These are phyloP conservation scores for Paramecium tetraurelia DNA, from an alignment of 73 alveolate species.

Conservation along the genomic window DNA sequence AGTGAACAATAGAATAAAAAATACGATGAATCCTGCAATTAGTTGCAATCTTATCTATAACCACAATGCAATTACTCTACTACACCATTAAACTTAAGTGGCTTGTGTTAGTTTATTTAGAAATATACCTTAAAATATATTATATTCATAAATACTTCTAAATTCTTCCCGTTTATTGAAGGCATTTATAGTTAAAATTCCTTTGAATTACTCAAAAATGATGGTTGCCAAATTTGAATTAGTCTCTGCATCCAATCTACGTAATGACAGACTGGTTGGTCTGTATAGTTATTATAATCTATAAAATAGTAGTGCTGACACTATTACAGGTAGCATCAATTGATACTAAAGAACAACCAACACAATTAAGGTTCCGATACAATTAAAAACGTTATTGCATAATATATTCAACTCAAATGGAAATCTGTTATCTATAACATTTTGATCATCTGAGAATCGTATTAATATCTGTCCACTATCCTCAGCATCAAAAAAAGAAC, in stretches of 20 bases:
- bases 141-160: background rate
- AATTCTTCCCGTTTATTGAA: background rate
- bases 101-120: background rate
- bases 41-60: constrained; percentile 22
- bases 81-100: background rate
- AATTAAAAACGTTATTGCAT: background rate
- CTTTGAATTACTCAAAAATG: constrained; percentile 38
- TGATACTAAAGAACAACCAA: background rate
- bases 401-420: constrained; percentile 12
- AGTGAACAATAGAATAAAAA: background rate
- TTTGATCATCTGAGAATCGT: constrained; percentile 50
- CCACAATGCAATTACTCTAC: constrained; percentile 6
- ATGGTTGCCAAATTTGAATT: background rate
- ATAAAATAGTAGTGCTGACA: background rate
- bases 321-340: background rate
- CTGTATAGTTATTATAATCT: background rate
- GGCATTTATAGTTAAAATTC: background rate
- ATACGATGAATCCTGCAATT: background rate
- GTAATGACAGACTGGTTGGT: background rate
- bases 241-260: background rate
- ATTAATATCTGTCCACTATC: constrained; percentile 35
- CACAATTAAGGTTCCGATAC: background rate
- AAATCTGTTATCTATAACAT: constrained; percentile 27
- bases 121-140: background rate
- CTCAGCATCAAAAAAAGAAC: constrained; percentile 33